Evolutionary conservation across 2,329 filamentous ascomycete species (phyloP).

Genomic region (Penicillium paneum): DNA sequence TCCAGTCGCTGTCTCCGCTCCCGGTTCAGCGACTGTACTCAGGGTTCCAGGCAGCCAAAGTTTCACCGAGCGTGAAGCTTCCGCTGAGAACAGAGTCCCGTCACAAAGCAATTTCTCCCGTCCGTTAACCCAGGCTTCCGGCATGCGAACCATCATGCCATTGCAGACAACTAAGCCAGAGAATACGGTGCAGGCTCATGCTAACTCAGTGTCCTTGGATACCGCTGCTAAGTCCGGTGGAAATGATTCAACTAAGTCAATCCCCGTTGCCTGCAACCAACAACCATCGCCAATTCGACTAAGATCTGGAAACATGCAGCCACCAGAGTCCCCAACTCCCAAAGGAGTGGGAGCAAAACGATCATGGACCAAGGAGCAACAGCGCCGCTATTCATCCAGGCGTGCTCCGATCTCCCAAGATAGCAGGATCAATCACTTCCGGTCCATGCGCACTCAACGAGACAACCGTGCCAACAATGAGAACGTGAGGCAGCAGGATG

Average conservation of each 20-base stretch:
- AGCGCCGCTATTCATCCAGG: constrained; percentile 22
- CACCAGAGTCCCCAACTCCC: constrained; percentile 33
- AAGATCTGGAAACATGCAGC: constrained; percentile 20
- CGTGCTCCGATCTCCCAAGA: constrained; percentile 22
- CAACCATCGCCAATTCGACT: constrained; percentile 25
- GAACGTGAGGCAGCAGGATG: constrained; percentile 23
- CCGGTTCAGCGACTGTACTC: background rate
- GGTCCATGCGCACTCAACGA: constrained; percentile 26
- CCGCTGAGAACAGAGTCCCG: constrained; percentile 4
- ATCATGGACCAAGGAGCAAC: constrained; percentile 21
- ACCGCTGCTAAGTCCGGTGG: background rate
- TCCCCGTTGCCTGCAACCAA: background rate
- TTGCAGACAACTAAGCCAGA: constrained; percentile 9
- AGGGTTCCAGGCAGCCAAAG: background rate
- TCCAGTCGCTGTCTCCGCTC: background rate
- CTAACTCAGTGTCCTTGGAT: background rate
- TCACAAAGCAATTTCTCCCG: constrained; percentile 37
- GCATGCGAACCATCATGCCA: constrained; percentile 22
- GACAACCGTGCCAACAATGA: constrained; percentile 30
- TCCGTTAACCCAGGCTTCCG: constrained; percentile 36
- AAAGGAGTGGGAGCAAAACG: constrained; percentile 20
- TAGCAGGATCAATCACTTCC: constrained; percentile 24
- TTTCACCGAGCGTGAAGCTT: background rate
- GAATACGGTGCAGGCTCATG: background rate
- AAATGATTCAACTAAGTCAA: background rate